A percentile compares a stretch with the other conserved stretches of the same genome.
Evolutionary conservation across 441 rosid species (phyloP).

Genomic region (Croton laevigatus): DNA sequence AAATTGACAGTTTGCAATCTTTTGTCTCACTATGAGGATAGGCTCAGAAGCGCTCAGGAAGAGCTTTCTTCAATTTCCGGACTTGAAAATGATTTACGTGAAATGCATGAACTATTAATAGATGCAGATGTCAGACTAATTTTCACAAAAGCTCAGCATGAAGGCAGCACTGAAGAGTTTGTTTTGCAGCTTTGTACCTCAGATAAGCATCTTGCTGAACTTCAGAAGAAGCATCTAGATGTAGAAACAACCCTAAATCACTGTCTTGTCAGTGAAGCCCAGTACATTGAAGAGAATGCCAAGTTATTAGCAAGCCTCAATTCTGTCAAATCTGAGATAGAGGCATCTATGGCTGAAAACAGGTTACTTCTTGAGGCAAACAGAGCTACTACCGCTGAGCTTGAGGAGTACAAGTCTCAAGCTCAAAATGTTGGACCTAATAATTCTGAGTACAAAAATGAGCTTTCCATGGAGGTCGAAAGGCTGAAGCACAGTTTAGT

Average conservation of each 20-base stretch:
- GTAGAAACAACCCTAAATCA: conserved; percentile 47
- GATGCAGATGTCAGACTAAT: conserved; percentile 53
- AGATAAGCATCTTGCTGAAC: conserved; percentile 41
- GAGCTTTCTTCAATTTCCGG: conserved; percentile 43
- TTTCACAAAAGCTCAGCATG: conserved; percentile 55
- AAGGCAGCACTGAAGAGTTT: conserved; percentile 46
- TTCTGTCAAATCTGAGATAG: conserved; percentile 56
- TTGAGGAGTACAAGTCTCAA: conserved; percentile 41
- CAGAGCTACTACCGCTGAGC: conserved; percentile 41
- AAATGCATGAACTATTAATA: conserved; percentile 52
- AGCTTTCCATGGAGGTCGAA: conserved; percentile 47
- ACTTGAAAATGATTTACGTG: conserved; percentile 65
- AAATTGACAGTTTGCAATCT: conserved; percentile 42
- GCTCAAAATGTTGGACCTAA: conserved; percentile 34
- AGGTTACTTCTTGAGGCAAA: conserved; percentile 43
- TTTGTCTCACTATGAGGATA: conserved; percentile 47
- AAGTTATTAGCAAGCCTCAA: conserved; percentile 46
- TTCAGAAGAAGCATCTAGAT: conserved; percentile 51
- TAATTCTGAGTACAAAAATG: conserved; percentile 34
- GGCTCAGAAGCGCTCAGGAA: conserved; percentile 35
- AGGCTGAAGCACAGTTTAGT: conserved; percentile 45
- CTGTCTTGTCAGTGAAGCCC: conserved; percentile 54
- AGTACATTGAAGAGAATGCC: conserved; percentile 56
- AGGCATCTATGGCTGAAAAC: conserved; percentile 54
- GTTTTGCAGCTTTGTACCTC: conserved; percentile 46